Percentiles rank a stretch among this genome's conserved stretches.
Evolutionary conservation across 257 asterid genomes (phyloP).

Genomic region (Plantago ovata): DNA sequence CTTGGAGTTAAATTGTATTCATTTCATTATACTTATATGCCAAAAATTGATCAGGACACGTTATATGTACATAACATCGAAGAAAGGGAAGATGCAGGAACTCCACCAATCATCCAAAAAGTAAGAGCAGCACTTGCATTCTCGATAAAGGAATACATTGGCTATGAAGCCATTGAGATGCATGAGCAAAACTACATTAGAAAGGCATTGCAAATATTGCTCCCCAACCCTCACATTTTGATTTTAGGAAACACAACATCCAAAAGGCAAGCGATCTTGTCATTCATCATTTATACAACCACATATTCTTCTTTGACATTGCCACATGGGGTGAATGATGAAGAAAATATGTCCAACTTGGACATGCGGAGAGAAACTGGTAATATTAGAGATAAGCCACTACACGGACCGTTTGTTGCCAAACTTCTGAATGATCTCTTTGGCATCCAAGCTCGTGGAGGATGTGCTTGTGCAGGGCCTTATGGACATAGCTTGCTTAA

Average conservation of each 20-base stretch:
- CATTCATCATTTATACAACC: conserved; percentile 49
- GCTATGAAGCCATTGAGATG: conserved; percentile 31
- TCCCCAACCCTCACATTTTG: conserved; percentile 32
- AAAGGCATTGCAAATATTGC: conserved; percentile 43
- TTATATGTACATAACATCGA: conserved; percentile 47
- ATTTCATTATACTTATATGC: no score
- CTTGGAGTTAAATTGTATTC: no score
- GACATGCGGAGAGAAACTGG: conserved; percentile 31
- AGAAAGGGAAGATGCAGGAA: conserved; percentile 81
- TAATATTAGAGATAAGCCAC: conserved; percentile 35
- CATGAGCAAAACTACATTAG: conserved; percentile 33
- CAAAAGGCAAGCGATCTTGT: conserved; percentile 53
- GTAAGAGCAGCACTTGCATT: conserved; percentile 63
- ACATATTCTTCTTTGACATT: conserved; percentile 13
- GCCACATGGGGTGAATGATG: not conserved
- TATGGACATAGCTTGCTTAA: conserved; percentile 61
- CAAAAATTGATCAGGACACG: conserved; percentile 49
- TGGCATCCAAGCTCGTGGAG: conserved; percentile 79
- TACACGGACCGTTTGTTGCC: conserved; percentile 65
- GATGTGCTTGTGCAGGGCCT: conserved; percentile 80
- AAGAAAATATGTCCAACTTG: not conserved
- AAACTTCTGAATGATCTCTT: conserved; percentile 68
- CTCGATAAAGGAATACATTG: conserved; percentile 58
- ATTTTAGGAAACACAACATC: conserved; percentile 46
- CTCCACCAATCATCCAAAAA: conserved; percentile 60